Evolutionary conservation across 2,329 filamentous ascomycete species (phyloP).

Genomic region (Amesomyces nigricolor): DNA sequence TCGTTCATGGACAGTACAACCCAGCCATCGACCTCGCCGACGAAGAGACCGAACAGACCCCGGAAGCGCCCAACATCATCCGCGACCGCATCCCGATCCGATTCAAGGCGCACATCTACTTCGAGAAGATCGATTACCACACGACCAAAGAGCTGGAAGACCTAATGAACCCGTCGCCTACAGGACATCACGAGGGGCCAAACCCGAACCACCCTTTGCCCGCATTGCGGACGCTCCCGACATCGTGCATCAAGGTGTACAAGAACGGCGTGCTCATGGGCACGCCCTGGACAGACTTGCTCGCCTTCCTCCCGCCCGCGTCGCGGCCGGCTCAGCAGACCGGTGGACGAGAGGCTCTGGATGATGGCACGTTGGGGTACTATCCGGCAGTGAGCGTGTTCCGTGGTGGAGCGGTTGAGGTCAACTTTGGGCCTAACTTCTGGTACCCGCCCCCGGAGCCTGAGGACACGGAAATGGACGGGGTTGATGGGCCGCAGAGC

Average conservation of each 20-base stretch:
- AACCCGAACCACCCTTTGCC: conserved; percentile 67
- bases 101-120: conserved; percentile 89
- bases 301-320: conserved; percentile 87
- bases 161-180: conserved; percentile 63
- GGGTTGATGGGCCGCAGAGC: conserved; percentile 22
- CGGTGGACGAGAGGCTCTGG: conserved; percentile 80
- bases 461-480: conserved; percentile 46
- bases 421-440: conserved; percentile 91
- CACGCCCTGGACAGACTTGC: conserved; percentile 78
- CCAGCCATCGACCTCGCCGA: conserved; percentile 68
- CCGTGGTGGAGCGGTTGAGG: conserved; percentile 81
- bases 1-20: conserved; percentile 83
- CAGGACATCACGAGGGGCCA: conserved; percentile 48
- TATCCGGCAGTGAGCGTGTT: conserved; percentile 92
- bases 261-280: conserved; percentile 87
- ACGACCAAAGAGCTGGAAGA: conserved; percentile 84
- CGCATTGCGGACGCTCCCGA: conserved; percentile 78
- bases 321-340: conserved; percentile 64
- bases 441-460: conserved; percentile 73
- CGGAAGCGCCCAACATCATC: conserved; percentile 72
- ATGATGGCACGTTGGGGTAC: conserved; percentile 93
- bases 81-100: conserved; percentile 92
- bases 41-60: conserved; percentile 48
- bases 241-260: conserved; percentile 81
- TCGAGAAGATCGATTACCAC: conserved; percentile 88